Conservation (phyloP, 176 grass and related monocot genomes). For the Carex littledalei region DNA sequence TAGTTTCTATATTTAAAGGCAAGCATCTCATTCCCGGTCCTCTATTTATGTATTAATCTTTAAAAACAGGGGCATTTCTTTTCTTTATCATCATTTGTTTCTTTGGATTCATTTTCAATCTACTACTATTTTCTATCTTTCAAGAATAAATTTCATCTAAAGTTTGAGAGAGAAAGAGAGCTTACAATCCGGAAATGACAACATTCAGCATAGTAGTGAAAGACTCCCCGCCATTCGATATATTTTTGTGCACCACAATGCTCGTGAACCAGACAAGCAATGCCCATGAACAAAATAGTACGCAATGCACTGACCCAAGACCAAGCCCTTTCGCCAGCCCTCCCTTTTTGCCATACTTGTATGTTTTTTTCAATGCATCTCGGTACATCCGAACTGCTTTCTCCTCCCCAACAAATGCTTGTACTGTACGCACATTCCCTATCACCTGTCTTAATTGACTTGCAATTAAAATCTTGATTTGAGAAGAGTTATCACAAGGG, state of each 20-base stretch:
- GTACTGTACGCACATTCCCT: constrained; percentile 91
- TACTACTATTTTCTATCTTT: background rate
- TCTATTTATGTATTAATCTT: background rate
- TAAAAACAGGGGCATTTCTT: background rate
- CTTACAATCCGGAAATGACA: constrained; percentile 80
- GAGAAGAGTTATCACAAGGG: background rate
- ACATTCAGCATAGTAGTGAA: constrained; percentile 99
- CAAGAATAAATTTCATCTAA: background rate
- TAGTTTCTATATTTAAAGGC: background rate
- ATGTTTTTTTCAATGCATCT: constrained; percentile 54
- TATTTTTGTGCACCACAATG: constrained; percentile 70
- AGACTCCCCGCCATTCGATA: constrained; percentile 88
- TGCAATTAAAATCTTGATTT: background rate
- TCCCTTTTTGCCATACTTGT: constrained; percentile 82
- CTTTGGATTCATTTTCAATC: background rate
- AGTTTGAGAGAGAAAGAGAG: background rate
- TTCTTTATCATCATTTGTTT: no score
- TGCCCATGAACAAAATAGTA: constrained; percentile 91
- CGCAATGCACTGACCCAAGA: constrained; percentile 75
- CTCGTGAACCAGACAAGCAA: constrained; percentile 90
- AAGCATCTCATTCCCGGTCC: background rate
- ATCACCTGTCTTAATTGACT: constrained; percentile 46
- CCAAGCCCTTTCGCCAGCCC: constrained; percentile 87
- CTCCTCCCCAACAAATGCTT: constrained; percentile 95
- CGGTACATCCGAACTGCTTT: constrained; percentile 71